These are phyloP conservation scores for Fusarium sp. DNA, from an alignment of 2,329 filamentous ascomycete genomes.

Conservation along the genomic window DNA sequence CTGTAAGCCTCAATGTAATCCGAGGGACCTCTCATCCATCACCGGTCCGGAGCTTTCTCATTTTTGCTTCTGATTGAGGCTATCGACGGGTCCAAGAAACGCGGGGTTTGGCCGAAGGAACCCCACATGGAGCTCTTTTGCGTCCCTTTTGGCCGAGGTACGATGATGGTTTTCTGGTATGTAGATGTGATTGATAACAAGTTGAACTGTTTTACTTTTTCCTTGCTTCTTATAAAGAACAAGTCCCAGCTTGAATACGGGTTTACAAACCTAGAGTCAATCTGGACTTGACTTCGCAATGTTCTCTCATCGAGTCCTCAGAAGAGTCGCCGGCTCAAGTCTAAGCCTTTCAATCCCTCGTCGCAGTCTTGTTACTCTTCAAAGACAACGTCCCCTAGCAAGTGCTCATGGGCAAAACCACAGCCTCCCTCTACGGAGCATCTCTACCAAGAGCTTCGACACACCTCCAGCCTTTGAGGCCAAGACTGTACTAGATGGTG, in stretches of 20 bases:
- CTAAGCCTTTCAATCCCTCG: background rate
- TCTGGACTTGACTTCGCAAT: slow-evolving; percentile 10
- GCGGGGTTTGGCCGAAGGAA: slow-evolving; percentile 40
- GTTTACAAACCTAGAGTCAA: background rate
- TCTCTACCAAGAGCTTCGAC: slow-evolving; percentile 21
- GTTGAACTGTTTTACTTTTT: background rate
- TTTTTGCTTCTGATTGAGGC: slow-evolving; percentile 31
- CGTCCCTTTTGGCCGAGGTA: slow-evolving; percentile 45
- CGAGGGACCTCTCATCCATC: background rate
- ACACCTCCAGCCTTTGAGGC: slow-evolving; percentile 29
- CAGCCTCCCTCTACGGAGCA: background rate
- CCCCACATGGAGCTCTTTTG: slow-evolving; percentile 39
- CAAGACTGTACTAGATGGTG: background rate
- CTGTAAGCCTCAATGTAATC: slow-evolving; percentile 2
- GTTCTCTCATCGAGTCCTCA: slow-evolving; percentile 25
- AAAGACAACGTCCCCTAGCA: slow-evolving; percentile 22
- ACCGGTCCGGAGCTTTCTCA: slow-evolving; percentile 1
- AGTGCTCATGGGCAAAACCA: slow-evolving; percentile 25
- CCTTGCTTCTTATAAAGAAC: background rate
- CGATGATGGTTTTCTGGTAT: background rate
- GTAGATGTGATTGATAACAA: slow-evolving; percentile 10
- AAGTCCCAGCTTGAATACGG: background rate
- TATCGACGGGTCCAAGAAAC: slow-evolving; percentile 31
- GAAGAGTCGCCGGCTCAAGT: background rate
- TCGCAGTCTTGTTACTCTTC: background rate